phyloP scores from a whole-genome alignment of 345 rosid species.

The Eucalyptus tenuipes region DNA sequence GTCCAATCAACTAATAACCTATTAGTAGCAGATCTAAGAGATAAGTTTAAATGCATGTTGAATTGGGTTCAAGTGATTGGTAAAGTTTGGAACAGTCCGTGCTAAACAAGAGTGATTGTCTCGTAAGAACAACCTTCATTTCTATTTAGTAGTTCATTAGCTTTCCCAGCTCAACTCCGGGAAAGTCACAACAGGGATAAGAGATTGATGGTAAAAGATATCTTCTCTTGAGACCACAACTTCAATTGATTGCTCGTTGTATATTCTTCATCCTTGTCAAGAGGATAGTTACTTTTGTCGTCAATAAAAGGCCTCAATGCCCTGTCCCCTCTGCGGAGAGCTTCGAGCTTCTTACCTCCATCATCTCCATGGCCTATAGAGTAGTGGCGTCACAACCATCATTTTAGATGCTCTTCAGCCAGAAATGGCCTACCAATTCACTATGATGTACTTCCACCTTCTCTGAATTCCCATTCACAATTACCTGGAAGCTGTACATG shows the following conservation, averaged over 20 bases:
- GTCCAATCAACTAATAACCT: no score
- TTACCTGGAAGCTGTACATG: conserved; percentile 79
- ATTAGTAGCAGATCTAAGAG: neutral
- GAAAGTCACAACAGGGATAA: neutral
- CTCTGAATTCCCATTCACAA: neutral
- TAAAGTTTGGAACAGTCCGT: no score
- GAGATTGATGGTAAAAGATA: neutral
- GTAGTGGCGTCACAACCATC: no score
- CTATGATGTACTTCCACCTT: neutral
- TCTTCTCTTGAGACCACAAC: neutral
- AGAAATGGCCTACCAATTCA: neutral
- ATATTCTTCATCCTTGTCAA: conserved; percentile 15
- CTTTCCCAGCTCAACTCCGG: neutral
- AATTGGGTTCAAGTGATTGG: no score
- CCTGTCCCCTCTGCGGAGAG: conserved; percentile 21
- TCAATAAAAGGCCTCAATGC: conserved; percentile 58
- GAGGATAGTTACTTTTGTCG: conserved; percentile 24
- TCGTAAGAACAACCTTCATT: no score
- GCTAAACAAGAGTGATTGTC: neutral
- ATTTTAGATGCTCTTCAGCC: neutral
- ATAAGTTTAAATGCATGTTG: no score
- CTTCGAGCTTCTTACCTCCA: conserved; percentile 51
- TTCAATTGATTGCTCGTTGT: neutral
- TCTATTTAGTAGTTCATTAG: neutral
- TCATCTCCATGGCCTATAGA: conserved; percentile 71